A percentile compares a stretch with the other conserved stretches of the same genome.
Evolutionary conservation across 2,329 filamentous ascomycete species (phyloP).

Genomic region (Cladosporium colombiae): DNA sequence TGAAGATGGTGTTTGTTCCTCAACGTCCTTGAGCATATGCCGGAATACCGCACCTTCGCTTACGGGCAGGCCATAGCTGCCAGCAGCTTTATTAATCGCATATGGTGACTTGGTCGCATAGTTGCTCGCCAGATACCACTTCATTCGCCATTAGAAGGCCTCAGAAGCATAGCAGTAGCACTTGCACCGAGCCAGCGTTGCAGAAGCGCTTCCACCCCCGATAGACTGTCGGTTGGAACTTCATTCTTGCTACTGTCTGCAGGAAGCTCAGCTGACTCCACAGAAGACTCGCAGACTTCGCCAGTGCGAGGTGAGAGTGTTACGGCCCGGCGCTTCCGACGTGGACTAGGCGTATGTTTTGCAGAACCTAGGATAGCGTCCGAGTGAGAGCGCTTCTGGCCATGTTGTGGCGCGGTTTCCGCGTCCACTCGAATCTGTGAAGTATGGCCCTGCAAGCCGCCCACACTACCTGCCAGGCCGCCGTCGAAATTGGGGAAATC

Average conservation of each 20-base stretch:
- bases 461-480: conserved; percentile 7
- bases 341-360: background rate
- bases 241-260: background rate
- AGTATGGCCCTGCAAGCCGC: background rate
- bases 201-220: background rate
- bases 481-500: conserved; percentile 26
- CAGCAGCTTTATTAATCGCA: background rate
- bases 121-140: background rate
- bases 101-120: background rate
- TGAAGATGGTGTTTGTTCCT: no score
- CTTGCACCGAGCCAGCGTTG: background rate
- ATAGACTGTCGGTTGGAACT: background rate
- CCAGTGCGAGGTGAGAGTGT: background rate
- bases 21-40: background rate
- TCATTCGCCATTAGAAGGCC: background rate
- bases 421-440: no score
- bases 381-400: background rate
- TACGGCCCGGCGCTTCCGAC: background rate
- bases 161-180: background rate
- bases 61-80: background rate
- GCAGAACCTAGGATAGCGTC: background rate
- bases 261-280: background rate
- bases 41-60: background rate
- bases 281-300: background rate
- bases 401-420: no score